Conservation (phyloP, 2,329 filamentous ascomycete genomes). For the Elsinoe batatas region DNA sequence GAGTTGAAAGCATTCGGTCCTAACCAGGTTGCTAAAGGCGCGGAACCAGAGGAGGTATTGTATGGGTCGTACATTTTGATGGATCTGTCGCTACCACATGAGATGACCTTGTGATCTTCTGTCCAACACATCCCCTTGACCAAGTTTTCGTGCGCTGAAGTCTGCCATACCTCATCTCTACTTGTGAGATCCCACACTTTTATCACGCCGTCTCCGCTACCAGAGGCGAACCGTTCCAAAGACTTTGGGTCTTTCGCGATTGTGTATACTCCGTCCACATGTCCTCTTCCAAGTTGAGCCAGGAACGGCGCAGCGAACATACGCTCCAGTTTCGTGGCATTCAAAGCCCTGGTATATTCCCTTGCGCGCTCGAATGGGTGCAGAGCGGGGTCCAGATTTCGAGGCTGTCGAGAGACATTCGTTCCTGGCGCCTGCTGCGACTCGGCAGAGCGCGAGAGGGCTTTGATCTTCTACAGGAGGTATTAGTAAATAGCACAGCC, state of each 20-base stretch:
- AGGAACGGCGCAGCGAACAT: slow-evolving; percentile 85
- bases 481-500: neutral
- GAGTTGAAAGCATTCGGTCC: slow-evolving; percentile 74
- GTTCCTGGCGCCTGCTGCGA: slow-evolving; percentile 58
- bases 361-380: slow-evolving; percentile 86
- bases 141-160: slow-evolving; percentile 81
- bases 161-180: slow-evolving; percentile 64
- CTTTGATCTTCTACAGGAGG: slow-evolving; percentile 47
- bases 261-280: slow-evolving; percentile 67
- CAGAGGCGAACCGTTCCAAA: slow-evolving; percentile 53
- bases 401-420: slow-evolving; percentile 53
- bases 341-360: slow-evolving; percentile 69
- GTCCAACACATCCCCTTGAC: slow-evolving; percentile 91
- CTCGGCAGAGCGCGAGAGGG: slow-evolving; percentile 55
- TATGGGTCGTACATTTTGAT: slow-evolving; percentile 92
- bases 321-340: slow-evolving; percentile 85
- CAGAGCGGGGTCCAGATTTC: slow-evolving; percentile 70
- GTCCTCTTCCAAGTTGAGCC: slow-evolving; percentile 75
- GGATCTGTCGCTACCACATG: slow-evolving; percentile 75
- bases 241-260: slow-evolving; percentile 40
- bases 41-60: slow-evolving; percentile 54
- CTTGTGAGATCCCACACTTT: slow-evolving; percentile 83
- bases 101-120: slow-evolving; percentile 70
- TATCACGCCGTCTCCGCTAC: slow-evolving; percentile 82
- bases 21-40: slow-evolving; percentile 76